These are phyloP conservation scores for Penicillium ucsense DNA, from an alignment of 495 filamentous ascomycete species.

Conservation along the genomic window DNA sequence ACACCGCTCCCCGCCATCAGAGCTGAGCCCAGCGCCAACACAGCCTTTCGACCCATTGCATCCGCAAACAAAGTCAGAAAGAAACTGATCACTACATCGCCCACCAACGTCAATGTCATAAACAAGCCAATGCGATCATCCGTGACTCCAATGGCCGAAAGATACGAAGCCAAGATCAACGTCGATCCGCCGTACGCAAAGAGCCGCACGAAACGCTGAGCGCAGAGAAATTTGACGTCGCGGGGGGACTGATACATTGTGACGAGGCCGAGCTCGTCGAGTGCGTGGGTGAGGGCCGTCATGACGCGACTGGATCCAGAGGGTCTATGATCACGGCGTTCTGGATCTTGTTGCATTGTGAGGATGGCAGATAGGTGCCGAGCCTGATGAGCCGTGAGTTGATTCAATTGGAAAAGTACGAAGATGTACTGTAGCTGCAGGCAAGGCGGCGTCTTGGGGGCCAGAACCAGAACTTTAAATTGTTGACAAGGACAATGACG, in stretches of 20 bases:
- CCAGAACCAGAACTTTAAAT: too few species aligned
- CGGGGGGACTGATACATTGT: slow-evolving; percentile 31
- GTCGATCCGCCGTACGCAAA: slow-evolving; percentile 72
- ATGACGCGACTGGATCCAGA: background rate
- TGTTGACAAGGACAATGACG: too few species aligned
- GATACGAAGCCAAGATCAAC: slow-evolving; percentile 63
- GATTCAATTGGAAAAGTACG: too few species aligned
- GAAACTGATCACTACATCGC: slow-evolving; percentile 71
- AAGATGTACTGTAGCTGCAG: too few species aligned
- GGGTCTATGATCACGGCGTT: background rate
- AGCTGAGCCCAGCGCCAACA: slow-evolving; percentile 57
- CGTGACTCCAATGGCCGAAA: slow-evolving; percentile 54
- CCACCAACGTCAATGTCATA: slow-evolving; percentile 77
- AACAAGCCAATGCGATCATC: slow-evolving; percentile 74
- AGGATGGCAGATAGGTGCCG: too few species aligned
- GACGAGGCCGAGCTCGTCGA: slow-evolving; percentile 30
- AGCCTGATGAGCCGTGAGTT: too few species aligned
- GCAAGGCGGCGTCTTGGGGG: too few species aligned
- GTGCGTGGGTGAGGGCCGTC: slow-evolving; percentile 6
- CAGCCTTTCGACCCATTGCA: slow-evolving; percentile 55
- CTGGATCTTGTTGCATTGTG: background rate
- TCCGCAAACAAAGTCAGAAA: slow-evolving; percentile 69
- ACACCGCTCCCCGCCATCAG: slow-evolving; percentile 61
- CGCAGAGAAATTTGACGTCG: slow-evolving; percentile 67
- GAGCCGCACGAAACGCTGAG: slow-evolving; percentile 66